phyloP scores from a whole-genome alignment of 495 filamentous ascomycete species.

The Parmelia sp. region DNA sequence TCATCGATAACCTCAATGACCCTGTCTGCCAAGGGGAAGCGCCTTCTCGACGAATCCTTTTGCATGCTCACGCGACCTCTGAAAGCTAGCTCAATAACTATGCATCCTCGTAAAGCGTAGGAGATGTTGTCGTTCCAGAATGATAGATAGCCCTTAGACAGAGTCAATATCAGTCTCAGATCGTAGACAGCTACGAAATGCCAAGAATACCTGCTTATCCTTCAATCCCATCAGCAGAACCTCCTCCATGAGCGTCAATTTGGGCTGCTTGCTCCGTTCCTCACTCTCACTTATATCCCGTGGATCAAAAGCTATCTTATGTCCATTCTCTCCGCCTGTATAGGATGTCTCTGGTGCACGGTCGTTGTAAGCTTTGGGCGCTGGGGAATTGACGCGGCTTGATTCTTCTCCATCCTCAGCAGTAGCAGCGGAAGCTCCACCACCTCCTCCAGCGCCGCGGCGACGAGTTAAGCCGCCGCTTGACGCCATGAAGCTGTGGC shows the following conservation, averaged over 20 bases:
- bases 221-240: slow-evolving; percentile 89
- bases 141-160: slow-evolving; percentile 79
- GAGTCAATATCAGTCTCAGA: slow-evolving; percentile 15
- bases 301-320: slow-evolving; percentile 97
- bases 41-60: slow-evolving; percentile 85
- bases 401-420: slow-evolving; percentile 52
- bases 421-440: slow-evolving; percentile 41
- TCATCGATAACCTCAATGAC: slow-evolving; percentile 96
- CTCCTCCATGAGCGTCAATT: slow-evolving; percentile 98
- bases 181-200: background rate
- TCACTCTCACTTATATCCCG: slow-evolving; percentile 94
- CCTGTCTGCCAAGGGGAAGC: slow-evolving; percentile 87
- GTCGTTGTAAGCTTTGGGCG: slow-evolving; percentile 54
- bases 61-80: slow-evolving; percentile 97
- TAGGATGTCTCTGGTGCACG: slow-evolving; percentile 80
- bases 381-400: slow-evolving; percentile 64
- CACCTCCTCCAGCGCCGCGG: slow-evolving; percentile 64
- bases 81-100: slow-evolving; percentile 95
- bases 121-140: slow-evolving; percentile 99
- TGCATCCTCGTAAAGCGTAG: slow-evolving; percentile 93
- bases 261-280: slow-evolving; percentile 95
- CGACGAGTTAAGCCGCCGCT: slow-evolving; percentile 68
- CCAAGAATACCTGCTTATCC: slow-evolving; percentile 80
- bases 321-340: slow-evolving; percentile 88
- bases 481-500: slow-evolving; percentile 49